Evolutionary conservation across 148 eudicot genomes (phyloP).

Genomic region (Rheum nobile): DNA sequence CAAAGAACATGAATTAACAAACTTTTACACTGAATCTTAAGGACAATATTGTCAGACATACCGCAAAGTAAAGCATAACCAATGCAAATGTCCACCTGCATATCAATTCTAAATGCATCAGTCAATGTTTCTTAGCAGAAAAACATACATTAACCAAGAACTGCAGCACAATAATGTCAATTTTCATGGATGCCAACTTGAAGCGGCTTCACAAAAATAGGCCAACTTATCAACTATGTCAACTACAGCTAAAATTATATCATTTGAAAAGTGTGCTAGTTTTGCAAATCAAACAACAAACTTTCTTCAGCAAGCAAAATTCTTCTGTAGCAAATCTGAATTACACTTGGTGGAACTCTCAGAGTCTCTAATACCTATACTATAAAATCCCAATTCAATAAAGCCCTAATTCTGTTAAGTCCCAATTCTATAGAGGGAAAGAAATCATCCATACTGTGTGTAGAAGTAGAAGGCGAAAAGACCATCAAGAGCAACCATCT

Average conservation of each 20-base stretch:
- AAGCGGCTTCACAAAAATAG: no score
- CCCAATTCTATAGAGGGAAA: not conserved
- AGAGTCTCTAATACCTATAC: no score
- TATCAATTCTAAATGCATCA: conserved; percentile 9
- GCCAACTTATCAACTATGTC: no score
- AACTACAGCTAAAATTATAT: no score
- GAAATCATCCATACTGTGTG: conserved; percentile 57
- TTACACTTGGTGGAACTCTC: no score
- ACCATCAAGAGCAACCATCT: conserved; percentile 26
- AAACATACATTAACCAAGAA: no score
- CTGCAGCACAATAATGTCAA: no score
- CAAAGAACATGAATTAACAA: not conserved
- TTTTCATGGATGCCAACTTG: no score
- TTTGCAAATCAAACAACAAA: not conserved
- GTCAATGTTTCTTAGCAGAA: not conserved
- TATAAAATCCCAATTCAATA: not conserved
- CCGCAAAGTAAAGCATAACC: conserved; percentile 73
- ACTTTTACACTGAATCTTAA: not conserved
- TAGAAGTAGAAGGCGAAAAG: conserved; percentile 64
- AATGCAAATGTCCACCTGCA: conserved; percentile 90
- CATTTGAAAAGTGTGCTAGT: not conserved
- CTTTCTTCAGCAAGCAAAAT: not conserved
- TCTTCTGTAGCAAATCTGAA: not conserved
- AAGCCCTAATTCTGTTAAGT: no score
- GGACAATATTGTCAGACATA: conserved; percentile 17